Evolutionary conservation across 371 early-diverging fungal species (phyloP).

Genomic region (Mucor saturninus): DNA sequence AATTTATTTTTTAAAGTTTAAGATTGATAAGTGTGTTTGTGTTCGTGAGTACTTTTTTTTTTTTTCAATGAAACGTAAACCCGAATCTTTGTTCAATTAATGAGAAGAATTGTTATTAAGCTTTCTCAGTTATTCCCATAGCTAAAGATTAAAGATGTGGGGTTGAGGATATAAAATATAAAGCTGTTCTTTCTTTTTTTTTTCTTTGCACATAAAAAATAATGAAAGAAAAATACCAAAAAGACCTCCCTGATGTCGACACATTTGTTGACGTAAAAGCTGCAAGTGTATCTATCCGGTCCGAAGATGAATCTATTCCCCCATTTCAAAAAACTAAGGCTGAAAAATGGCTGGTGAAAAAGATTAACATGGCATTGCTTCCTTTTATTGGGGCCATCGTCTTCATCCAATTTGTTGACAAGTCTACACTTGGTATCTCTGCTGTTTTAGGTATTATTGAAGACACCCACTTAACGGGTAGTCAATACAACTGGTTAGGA

Average conservation of each 20-base stretch:
- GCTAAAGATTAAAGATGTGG: too few relatives aligned
- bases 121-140: too few relatives aligned
- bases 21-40: neutral
- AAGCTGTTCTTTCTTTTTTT: neutral
- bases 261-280: conserved; percentile 16
- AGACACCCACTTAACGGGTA: conserved; percentile 26
- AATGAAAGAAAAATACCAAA: neutral
- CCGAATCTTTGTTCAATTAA: neutral
- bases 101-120: too few relatives aligned
- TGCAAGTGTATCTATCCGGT: conserved; percentile 2
- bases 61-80: neutral
- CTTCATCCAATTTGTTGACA: conserved; percentile 43
- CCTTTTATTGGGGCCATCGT: conserved; percentile 37
- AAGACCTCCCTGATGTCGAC: neutral
- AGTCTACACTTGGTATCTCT: conserved; percentile 34
- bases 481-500: conserved; percentile 35
- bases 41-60: conserved; percentile 12
- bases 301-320: neutral
- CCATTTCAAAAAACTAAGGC: conserved; percentile 21
- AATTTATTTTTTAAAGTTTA: neutral
- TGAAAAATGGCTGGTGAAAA: conserved; percentile 36
- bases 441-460: conserved; percentile 37
- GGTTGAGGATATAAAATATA: too few relatives aligned
- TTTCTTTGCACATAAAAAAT: neutral
- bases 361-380: conserved; percentile 30